Evolutionary conservation across 208 protist genomes (phyloP).

Genomic region (Balamuthia mandrillaris): DNA sequence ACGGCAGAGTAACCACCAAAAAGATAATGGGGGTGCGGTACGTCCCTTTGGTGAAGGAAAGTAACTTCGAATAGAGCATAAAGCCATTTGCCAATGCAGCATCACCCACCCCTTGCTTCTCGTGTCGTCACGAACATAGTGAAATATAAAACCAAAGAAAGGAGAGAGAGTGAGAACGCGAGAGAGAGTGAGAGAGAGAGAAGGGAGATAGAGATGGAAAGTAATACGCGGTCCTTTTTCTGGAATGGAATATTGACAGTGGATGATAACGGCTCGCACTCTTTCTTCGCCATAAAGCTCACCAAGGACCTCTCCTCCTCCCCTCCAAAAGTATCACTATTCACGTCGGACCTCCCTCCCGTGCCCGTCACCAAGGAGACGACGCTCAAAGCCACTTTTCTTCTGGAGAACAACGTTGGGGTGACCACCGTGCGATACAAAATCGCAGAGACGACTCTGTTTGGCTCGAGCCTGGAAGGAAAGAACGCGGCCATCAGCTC

Average conservation of each 20-base stretch:
- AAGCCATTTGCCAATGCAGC: no score
- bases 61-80: no score
- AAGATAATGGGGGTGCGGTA: constrained; percentile 17
- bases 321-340: neutral
- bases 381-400: constrained; percentile 13
- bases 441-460: constrained; percentile 7
- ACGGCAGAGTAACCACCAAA: neutral
- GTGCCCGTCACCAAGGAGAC: constrained; percentile 18
- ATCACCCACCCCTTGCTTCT: no score
- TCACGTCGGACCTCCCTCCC: constrained; percentile 8
- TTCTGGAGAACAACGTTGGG: constrained; percentile 33
- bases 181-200: no score
- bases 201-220: no score
- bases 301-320: neutral
- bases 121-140: no score
- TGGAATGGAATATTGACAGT: constrained; percentile 25
- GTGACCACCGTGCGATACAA: constrained; percentile 22
- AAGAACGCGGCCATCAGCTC: constrained; percentile 5
- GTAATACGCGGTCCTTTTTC: no score
- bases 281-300: constrained; percentile 15
- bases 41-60: neutral
- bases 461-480: neutral
- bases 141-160: no score
- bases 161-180: no score
- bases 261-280: neutral